Evolutionary conservation across 345 rosid species (phyloP).

Genomic region (Eucalyptus marginata): DNA sequence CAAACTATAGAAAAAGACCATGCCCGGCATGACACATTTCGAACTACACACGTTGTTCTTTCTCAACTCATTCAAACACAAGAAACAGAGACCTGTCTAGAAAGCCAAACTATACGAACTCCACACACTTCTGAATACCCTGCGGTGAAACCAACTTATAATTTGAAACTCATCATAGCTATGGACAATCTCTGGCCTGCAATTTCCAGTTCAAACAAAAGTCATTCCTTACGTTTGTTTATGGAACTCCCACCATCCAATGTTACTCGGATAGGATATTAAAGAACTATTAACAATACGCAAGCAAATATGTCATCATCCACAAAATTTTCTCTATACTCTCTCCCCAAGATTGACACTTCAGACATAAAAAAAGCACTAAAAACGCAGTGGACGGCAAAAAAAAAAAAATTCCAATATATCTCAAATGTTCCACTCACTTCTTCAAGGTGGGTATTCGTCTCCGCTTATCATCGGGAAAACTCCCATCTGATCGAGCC

Average conservation of each 20-base stretch:
- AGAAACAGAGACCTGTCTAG: neutral
- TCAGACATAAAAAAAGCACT: neutral
- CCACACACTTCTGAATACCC: neutral
- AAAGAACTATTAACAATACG: neutral
- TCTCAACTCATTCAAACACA: neutral
- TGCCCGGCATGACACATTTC: neutral
- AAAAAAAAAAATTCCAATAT: neutral
- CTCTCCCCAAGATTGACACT: neutral
- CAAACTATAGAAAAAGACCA: neutral
- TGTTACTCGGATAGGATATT: neutral
- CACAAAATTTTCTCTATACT: neutral
- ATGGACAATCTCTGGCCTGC: neutral
- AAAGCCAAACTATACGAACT: neutral
- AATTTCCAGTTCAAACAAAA: neutral
- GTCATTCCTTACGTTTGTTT: neutral
- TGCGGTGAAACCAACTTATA: neutral
- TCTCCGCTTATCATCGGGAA: slow-evolving; percentile 64
- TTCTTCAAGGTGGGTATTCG: slow-evolving; percentile 39
- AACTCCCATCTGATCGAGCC: slow-evolving; percentile 30
- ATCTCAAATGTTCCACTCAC: slow-evolving; percentile 6
- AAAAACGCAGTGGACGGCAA: neutral
- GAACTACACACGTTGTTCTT: neutral
- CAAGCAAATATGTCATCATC: neutral
- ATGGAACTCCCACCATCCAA: neutral
- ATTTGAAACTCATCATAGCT: neutral